These are phyloP conservation scores for Aspergillus tamarii DNA, from an alignment of 2,329 filamentous ascomycete genomes.

Conservation along the genomic window DNA sequence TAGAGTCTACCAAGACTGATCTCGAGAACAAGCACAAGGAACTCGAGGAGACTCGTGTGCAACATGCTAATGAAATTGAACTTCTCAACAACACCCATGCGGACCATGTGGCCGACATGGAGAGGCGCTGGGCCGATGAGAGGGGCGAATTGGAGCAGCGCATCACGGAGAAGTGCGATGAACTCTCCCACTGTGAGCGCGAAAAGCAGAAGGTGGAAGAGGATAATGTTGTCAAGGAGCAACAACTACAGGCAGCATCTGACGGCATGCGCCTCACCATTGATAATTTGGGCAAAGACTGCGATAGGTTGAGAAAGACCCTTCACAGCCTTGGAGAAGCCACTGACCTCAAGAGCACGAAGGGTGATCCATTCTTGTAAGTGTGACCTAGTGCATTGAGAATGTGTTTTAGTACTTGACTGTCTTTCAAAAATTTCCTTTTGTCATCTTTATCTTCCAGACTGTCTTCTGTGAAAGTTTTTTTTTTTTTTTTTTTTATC, in stretches of 20 bases:
- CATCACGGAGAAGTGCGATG: slow-evolving; percentile 47
- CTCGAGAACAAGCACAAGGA: slow-evolving; percentile 31
- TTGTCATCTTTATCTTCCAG: slow-evolving; percentile 20
- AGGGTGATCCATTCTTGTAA: slow-evolving; percentile 56
- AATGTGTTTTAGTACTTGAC: slow-evolving; percentile 22
- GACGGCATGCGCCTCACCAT: slow-evolving; percentile 52
- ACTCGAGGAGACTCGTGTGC: slow-evolving; percentile 26
- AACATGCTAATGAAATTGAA: slow-evolving; percentile 31
- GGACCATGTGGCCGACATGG: slow-evolving; percentile 30
- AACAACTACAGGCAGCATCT: slow-evolving; percentile 48
- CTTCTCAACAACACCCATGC: slow-evolving; percentile 30
- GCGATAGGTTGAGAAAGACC: slow-evolving; percentile 54
- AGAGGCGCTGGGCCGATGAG: slow-evolving; percentile 38
- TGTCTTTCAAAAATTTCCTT: slow-evolving; percentile 17
- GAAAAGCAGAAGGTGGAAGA: slow-evolving; percentile 48
- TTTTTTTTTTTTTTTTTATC: background rate
- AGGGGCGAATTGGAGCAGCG: slow-evolving; percentile 35
- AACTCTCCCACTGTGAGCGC: slow-evolving; percentile 48
- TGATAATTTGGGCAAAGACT: slow-evolving; percentile 55
- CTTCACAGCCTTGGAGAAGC: slow-evolving; percentile 55
- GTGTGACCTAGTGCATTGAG: slow-evolving; percentile 40
- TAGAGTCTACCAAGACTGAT: slow-evolving; percentile 31
- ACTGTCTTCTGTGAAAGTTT: slow-evolving; percentile 16
- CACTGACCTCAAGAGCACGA: slow-evolving; percentile 53
- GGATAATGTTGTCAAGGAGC: slow-evolving; percentile 50